Evolutionary conservation across 768 basidiomycete species (phyloP).

Genomic region (Leccinellum albellum): DNA sequence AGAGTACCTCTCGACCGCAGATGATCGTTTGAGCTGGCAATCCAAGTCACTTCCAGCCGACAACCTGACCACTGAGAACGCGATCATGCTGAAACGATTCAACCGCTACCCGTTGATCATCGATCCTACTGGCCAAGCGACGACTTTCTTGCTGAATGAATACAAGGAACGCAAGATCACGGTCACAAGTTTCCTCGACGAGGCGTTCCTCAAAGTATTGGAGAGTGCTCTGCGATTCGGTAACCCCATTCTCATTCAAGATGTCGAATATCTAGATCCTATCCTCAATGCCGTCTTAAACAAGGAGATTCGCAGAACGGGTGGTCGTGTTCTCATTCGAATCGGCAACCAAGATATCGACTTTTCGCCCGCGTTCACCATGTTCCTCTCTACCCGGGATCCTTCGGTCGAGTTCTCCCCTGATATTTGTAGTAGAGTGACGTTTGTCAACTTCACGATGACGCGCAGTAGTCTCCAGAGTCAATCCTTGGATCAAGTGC

Average conservation of each 20-base stretch:
- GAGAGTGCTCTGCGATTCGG: constrained; percentile 99
- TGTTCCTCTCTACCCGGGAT: constrained; percentile 97
- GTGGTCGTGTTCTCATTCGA: constrained; percentile 95
- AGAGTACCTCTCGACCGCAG: constrained; percentile 95
- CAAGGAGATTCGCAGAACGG: constrained; percentile 92
- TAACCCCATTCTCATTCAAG: constrained; percentile 94
- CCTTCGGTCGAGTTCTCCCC: constrained; percentile 97
- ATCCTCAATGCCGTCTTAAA: constrained; percentile 97
- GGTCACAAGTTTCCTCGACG: constrained; percentile 97
- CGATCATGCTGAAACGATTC: constrained; percentile 99
- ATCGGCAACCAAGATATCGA: constrained; percentile 98
- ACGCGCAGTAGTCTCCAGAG: constrained; percentile 97
- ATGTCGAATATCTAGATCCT: constrained; percentile 96
- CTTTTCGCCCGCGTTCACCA: constrained; percentile 98
- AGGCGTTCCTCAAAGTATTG: constrained; percentile 96
- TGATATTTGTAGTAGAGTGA: constrained; percentile 96
- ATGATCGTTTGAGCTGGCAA: constrained; percentile 94
- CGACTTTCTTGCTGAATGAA: constrained; percentile 88
- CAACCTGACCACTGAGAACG: constrained; percentile 95
- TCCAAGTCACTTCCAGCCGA: constrained; percentile 94
- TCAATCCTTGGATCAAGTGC: constrained; percentile 94
- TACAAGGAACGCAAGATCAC: constrained; percentile 97
- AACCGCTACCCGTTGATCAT: constrained; percentile 97
- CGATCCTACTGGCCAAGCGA: constrained; percentile 97
- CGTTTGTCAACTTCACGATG: constrained; percentile 98